A percentile compares a stretch with the other conserved stretches of the same genome.
Conservation (phyloP, 345 rosid species). For the Clarkia xantiana region DNA sequence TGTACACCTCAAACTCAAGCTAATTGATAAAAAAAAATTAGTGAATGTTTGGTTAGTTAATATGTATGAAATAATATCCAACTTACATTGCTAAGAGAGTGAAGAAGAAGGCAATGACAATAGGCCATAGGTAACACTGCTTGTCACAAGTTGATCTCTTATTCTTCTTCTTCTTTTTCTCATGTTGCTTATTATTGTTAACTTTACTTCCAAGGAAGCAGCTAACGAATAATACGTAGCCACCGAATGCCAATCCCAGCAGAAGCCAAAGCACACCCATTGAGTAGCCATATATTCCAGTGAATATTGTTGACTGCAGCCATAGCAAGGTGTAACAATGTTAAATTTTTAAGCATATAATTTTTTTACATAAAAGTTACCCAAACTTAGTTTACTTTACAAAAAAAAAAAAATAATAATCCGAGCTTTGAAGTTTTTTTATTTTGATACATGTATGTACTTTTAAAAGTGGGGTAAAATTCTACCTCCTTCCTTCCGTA, state of each 20-base stretch:
- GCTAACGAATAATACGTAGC: constrained; percentile 10
- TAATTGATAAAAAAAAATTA: background rate
- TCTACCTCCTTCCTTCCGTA: too few relatives aligned
- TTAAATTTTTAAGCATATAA: background rate
- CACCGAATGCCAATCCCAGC: constrained; percentile 27
- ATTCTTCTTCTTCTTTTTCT: constrained; percentile 14
- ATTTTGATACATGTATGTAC: too few relatives aligned
- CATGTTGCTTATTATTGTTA: too few relatives aligned
- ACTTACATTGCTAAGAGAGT: constrained; percentile 46
- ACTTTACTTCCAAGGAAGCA: constrained; percentile 6
- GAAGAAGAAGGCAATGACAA: constrained; percentile 25
- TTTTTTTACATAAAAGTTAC: background rate
- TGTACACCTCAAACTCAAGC: background rate
- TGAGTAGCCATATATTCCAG: constrained; percentile 45
- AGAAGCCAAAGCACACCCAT: constrained; percentile 41
- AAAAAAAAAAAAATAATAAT: too few relatives aligned
- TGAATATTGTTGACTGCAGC: constrained; percentile 45
- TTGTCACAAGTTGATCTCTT: constrained; percentile 12
- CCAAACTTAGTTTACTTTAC: too few relatives aligned
- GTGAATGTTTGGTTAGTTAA: background rate
- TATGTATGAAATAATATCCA: too few relatives aligned
- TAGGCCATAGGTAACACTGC: constrained; percentile 23
- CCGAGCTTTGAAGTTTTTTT: too few relatives aligned
- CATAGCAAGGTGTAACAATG: background rate
- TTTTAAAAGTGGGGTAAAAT: too few relatives aligned